Percentiles rank a stretch among this genome's conserved stretches.
These are phyloP conservation scores for Paraphoma sp. DNA, from an alignment of 2,329 filamentous ascomycete species.

Conservation along the genomic window DNA sequence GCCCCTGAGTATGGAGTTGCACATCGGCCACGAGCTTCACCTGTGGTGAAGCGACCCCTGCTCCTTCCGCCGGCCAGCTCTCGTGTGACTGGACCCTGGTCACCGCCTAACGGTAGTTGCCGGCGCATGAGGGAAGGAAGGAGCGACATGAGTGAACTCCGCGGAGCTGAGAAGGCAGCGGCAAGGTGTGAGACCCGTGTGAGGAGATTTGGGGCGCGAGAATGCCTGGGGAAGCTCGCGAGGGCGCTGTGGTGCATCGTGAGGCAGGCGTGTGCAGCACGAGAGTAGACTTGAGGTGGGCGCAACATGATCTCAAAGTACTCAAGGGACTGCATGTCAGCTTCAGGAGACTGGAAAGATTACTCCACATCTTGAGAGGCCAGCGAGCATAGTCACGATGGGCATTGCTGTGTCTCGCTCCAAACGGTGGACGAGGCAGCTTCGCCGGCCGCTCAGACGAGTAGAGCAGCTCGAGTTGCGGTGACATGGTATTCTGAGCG, in stretches of 20 bases:
- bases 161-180: neutral
- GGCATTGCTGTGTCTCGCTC: neutral
- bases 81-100: neutral
- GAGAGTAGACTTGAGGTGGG: neutral
- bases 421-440: neutral
- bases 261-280: neutral
- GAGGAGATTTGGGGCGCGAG: neutral
- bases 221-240: constrained; percentile 1
- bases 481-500: too few species aligned
- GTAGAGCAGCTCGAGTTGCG: too few species aligned
- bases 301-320: neutral
- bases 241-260: neutral
- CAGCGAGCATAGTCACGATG: neutral
- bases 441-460: too few species aligned
- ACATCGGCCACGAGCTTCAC: neutral
- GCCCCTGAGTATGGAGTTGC: constrained; percentile 18
- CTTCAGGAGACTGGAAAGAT: neutral
- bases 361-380: neutral
- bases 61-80: neutral
- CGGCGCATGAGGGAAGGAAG: constrained; percentile 1
- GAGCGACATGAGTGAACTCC: neutral
- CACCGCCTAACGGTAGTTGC: constrained; percentile 11
- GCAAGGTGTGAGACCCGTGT: neutral
- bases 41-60: neutral
- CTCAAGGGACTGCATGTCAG: neutral